Evolutionary conservation across 2,329 filamentous ascomycete species (phyloP), one percentile per base, ranked within the genome.

Genomic region (Claviceps fusiformis): DNA sequence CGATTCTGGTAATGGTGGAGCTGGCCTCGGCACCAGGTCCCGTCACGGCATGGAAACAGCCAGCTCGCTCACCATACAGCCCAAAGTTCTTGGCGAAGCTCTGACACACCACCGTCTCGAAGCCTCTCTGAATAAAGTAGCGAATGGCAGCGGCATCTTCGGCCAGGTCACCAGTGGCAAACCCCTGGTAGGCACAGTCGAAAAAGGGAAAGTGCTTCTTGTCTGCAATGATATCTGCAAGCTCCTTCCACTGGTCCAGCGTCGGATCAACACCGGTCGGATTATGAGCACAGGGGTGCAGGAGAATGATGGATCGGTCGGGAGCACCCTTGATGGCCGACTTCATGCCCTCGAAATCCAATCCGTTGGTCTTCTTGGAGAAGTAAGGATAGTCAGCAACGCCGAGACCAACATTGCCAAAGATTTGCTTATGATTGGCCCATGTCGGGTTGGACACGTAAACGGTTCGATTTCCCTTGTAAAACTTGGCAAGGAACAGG

Each of bases 341-440:
- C 69, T 89, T 82, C 86, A 97, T 91, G 73, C 90, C 92, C 57
- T 87, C 83, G 66, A 95, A 91, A 73, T 97, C 90, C 53, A 98
- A 84, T 52, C 89, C 91, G 69, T 89, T 91, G 61, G 91, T 95
- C 68, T 87, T 70, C 69, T 89, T 83, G 70, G 84, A 85, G 75
- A 95, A 98, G 79, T 98, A 98, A 52, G 92, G 93, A 75, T 98
- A 98, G 61, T 82, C 82, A 62, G 85, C 85, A 64, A 89, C 81
- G 39, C 82, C 75, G 35, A 97, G 77, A 63, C 81, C 79, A 67
- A 96, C 90, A 68, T 97, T 97, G 72, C 78, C 81, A 76, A 98
- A 95, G 78, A 98, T 96, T 73, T 97, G 93, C 75, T 95, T 85
- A 82, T 98, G 93, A 76, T 98, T 98, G 62, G 87, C 90, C 93